Conservation (phyloP, 768 basidiomycete species). For the Fomitopsis serialis region DNA sequence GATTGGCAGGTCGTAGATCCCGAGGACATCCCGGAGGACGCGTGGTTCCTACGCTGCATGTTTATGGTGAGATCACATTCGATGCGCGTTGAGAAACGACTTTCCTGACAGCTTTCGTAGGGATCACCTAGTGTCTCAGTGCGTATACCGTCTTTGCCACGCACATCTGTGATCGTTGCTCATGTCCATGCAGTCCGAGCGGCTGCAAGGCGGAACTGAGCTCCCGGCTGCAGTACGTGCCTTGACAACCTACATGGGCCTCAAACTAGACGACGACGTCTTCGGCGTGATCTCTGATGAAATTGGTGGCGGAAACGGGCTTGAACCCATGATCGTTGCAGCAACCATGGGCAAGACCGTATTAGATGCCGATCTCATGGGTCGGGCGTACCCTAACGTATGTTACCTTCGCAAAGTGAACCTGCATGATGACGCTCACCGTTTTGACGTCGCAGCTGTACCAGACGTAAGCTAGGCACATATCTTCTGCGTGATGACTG, state of each 20-base stretch:
- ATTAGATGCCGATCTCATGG: constrained; percentile 34
- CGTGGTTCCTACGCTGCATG: constrained; percentile 21
- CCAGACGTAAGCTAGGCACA: constrained; percentile 16
- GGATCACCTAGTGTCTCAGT: constrained; percentile 23
- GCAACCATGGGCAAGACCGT: constrained; percentile 24
- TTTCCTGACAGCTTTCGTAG: constrained; percentile 1
- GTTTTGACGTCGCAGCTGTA: constrained; percentile 15
- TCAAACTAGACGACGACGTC: constrained; percentile 10
- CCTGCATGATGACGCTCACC: neutral
- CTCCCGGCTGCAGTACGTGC: constrained; percentile 16
- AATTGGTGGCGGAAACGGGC: constrained; percentile 38
- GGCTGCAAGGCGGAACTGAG: constrained; percentile 21
- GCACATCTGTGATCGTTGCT: neutral
- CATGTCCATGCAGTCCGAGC: constrained; percentile 12
- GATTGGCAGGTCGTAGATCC: constrained; percentile 21
- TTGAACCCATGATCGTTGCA: constrained; percentile 24
- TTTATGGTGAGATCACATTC: constrained; percentile 17
- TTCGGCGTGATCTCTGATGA: constrained; percentile 25
- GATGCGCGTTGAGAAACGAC: neutral
- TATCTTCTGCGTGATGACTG: too few relatives aligned
- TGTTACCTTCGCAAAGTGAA: neutral
- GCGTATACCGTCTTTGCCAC: neutral
- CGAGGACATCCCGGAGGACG: constrained; percentile 36
- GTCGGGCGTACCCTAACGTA: constrained; percentile 28
- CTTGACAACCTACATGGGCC: constrained; percentile 19